Evolutionary conservation across 257 asterid species (phyloP), one percentile per base, ranked within the genome.

Genomic region (Scutellaria baicalensis): DNA sequence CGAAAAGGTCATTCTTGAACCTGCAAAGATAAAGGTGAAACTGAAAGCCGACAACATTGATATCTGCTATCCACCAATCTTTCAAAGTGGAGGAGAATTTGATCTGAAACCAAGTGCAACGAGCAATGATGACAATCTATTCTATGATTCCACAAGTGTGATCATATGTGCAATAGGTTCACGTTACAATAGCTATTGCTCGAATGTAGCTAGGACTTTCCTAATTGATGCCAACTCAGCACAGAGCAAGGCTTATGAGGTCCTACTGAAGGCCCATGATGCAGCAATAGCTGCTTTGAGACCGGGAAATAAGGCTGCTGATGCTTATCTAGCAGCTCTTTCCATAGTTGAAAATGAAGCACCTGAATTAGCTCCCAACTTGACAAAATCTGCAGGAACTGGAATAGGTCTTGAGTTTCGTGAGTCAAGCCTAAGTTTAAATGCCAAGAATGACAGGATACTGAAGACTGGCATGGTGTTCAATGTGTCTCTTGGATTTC

Each of bases 381-480:
- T 90, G 67, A 84, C 89, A 9, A 90, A 88, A 83, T 79, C 95
- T 61, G 95, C 89, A 52, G 96, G 96, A 69, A 83, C 95, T 0
- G 95, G 96, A 63, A 88, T 88, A 31, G 96, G 96, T 44, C 70
- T 90, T 35, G 96, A 90, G 85, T 90, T 90, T 33, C 93, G 96
- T 6, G 96, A 90, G 70, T 79, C 95, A 4, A 84, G 89, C 45
- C 70, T 85, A 72, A 62, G 48, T 70, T 83, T 90, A 8, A 88
- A 84, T 78, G 78, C 84, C 1, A 90, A 85, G 72, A 88, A 88
- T 69, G 93, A 88, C 17, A 68, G 78, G 31, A 12, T 77, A 45
- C 69, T 90, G 47, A 90, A 87, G 76, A 81, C 84, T 33, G 96
- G 96, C 44, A 90, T 90, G 96, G 83, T 73, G 47, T 88, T 90